phyloP scores from a whole-genome alignment of 2,329 filamentous ascomycete species.

The Alternaria rosae region DNA sequence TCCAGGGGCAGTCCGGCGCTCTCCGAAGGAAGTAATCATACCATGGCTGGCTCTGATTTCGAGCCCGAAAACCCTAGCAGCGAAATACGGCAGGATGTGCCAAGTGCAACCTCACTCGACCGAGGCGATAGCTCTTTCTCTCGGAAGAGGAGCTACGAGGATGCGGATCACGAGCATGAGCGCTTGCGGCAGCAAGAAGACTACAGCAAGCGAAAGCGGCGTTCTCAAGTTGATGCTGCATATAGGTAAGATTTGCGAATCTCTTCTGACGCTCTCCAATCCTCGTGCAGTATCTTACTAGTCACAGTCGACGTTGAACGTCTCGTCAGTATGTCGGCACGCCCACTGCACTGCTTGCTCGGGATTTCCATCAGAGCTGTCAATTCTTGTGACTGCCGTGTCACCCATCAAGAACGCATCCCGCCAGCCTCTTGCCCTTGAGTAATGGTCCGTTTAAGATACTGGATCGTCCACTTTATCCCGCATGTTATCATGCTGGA shows the following conservation, averaged over 20 bases:
- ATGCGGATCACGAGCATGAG: constrained; percentile 42
- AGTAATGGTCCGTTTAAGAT: not conserved
- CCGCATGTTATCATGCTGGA: not conserved
- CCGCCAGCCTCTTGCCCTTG: not conserved
- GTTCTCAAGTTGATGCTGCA: constrained; percentile 45
- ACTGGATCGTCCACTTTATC: not conserved
- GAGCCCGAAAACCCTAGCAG: constrained; percentile 33
- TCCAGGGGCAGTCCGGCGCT: constrained; percentile 39
- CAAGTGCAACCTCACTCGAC: constrained; percentile 27
- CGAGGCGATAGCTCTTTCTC: constrained; percentile 44
- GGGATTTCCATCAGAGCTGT: not conserved
- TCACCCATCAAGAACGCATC: not conserved
- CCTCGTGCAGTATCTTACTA: constrained; percentile 6
- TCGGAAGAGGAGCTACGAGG: constrained; percentile 49
- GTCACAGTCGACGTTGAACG: constrained; percentile 21
- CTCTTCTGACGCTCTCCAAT: not conserved
- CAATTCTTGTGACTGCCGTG: not conserved
- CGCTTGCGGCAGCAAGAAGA: constrained; percentile 47
- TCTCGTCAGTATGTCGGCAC: not conserved
- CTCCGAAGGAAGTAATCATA: constrained; percentile 46
- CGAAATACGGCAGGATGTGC: constrained; percentile 16
- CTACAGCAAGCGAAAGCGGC: constrained; percentile 46
- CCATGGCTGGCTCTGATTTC: constrained; percentile 46
- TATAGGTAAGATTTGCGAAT: constrained; percentile 40
- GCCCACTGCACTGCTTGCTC: not conserved